Conservation (phyloP, 257 asterid species). For the Jaltomata sinuosa region DNA sequence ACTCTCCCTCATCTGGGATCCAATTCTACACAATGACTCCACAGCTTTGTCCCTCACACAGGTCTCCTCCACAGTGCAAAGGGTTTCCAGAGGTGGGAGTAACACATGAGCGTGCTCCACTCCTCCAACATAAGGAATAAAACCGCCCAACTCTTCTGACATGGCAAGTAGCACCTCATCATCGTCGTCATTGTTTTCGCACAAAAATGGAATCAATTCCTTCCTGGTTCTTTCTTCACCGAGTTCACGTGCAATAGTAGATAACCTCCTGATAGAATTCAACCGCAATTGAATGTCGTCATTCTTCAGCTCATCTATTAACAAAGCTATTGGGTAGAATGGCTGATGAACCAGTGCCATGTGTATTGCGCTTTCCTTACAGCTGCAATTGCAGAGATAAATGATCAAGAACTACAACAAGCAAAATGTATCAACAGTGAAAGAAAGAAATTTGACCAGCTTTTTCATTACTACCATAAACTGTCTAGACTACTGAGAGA, state of each 20-base stretch:
- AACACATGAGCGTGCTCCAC: conserved; percentile 83
- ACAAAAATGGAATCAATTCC: conserved; percentile 72
- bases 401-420: not conserved
- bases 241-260: conserved; percentile 89
- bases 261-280: conserved; percentile 74
- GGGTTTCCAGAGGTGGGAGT: conserved; percentile 82
- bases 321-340: conserved; percentile 84
- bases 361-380: not conserved
- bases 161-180: conserved; percentile 89
- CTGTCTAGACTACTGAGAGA: not conserved
- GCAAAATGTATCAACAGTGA: not conserved
- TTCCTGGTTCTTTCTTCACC: conserved; percentile 94
- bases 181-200: conserved; percentile 90
- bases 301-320: conserved; percentile 86
- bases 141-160: conserved; percentile 90
- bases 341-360: conserved; percentile 89
- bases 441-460: not conserved
- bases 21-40: conserved; percentile 83
- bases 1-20: conserved; percentile 86
- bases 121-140: conserved; percentile 89
- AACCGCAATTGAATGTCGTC: conserved; percentile 80
- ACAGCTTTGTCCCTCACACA: conserved; percentile 93
- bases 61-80: conserved; percentile 78
- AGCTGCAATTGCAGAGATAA: not conserved
- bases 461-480: not conserved